Evolutionary conservation across 257 asterid species (phyloP), one percentile per base, ranked within the genome.

Genomic region (Nicotiana noctiflora): DNA sequence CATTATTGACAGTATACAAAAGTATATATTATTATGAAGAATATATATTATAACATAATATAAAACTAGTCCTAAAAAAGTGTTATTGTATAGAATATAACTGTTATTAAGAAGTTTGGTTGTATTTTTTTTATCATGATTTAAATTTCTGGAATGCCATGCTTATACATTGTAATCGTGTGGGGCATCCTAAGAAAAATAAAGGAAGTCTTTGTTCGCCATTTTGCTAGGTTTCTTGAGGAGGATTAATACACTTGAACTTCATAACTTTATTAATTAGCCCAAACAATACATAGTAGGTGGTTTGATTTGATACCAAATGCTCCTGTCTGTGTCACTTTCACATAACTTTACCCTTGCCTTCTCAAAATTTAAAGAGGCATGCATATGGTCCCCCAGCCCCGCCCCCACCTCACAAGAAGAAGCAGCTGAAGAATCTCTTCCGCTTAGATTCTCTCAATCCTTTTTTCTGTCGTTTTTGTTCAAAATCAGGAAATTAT

Each of bases 281-380:
- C 62, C 62, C 72, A 11, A 23, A 14, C 7, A n/a, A n/a, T 29
- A 23, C 5, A 6, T 60, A 13, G n/a, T 1, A 23, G 37, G 68
- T 25, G 15, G 31, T 34, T 74, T 74, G 18, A 40, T 46, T 14
- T 74, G 78, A 74, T 74, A 17, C 6, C 4, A 13, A 32, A 32
- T 76, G 81, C 76, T 65, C 27, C 15, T n/a, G 46, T 84, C 60
- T 81, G 62, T 79, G 85, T 86, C 91, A 57, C 75, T 84, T 53
- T 91, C 93, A 5, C 52, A 57, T 75, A 79, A 67, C 76, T 23
- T 70, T 55, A 80, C 32, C 46, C 66, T 68, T 84, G 88, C 55
- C 93, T 87, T 86, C 87, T 87, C 82, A 80, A 83, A 46, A 77
- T 60, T 79, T 85, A 80, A 63, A 84, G 84, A 76, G 90, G 86